Conservation (phyloP, 2,329 filamentous ascomycete genomes). For the Ophiobolus disseminans region DNA sequence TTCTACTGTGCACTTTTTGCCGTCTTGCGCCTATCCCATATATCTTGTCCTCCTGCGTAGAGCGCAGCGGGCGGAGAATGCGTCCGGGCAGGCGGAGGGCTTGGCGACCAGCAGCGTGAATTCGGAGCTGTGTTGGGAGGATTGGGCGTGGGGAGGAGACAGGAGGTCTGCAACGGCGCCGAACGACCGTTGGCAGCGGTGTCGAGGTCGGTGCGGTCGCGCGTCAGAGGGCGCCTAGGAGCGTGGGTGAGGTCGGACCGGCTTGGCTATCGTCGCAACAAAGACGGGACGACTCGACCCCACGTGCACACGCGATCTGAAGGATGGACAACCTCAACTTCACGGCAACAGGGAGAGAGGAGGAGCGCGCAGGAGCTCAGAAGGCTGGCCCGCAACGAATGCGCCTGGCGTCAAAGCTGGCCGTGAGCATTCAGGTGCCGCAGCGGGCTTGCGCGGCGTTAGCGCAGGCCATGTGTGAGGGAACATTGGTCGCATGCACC, state of each 20-base stretch:
- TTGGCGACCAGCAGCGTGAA: not conserved
- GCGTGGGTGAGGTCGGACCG: constrained; percentile 17
- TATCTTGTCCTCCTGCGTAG: not conserved
- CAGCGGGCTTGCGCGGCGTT: constrained; percentile 1
- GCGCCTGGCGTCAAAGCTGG: constrained; percentile 12
- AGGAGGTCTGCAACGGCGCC: not conserved
- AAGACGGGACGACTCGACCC: constrained; percentile 18
- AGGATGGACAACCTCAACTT: no score
- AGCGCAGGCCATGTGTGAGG: constrained; percentile 5
- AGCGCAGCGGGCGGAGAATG: not conserved
- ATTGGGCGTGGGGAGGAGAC: not conserved
- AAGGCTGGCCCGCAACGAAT: constrained; percentile 1
- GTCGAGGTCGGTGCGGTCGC: constrained; percentile 28
- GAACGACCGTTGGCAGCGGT: constrained; percentile 9
- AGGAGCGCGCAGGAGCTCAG: constrained; percentile 4
- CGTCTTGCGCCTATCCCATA: not conserved
- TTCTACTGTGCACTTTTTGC: not conserved
- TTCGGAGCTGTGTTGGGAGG: not conserved
- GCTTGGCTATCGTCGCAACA: constrained; percentile 15
- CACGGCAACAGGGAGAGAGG: constrained; percentile 4
- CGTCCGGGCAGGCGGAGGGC: not conserved
- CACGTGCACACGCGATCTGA: no score
- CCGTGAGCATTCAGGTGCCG: constrained; percentile 3
- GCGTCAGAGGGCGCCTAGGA: constrained; percentile 18
- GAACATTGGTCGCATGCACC: constrained; percentile 12